phyloP scores from a whole-genome alignment of 352 stramenopile species.

The Globisporangium polare region DNA sequence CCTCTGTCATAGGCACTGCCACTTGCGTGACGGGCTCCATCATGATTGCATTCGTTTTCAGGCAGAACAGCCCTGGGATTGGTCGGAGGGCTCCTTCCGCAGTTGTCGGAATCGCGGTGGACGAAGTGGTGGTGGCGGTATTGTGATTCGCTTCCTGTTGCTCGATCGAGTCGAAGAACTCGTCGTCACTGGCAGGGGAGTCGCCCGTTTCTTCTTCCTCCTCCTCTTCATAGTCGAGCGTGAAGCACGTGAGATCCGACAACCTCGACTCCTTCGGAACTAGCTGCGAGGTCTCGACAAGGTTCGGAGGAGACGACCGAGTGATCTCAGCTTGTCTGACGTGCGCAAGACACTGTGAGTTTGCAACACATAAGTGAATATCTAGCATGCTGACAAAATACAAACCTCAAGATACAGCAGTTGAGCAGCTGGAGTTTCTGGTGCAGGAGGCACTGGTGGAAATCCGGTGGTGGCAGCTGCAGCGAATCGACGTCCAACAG shows the following conservation, averaged over 20 bases:
- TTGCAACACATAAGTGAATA: neutral
- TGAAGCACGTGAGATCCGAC: slow-evolving; percentile 30
- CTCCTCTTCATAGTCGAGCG: slow-evolving; percentile 25
- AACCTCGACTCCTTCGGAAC: slow-evolving; percentile 8
- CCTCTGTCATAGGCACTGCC: slow-evolving; percentile 70
- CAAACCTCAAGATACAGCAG: slow-evolving; percentile 63
- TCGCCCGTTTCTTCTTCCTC: slow-evolving; percentile 25
- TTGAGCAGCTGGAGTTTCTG: slow-evolving; percentile 83
- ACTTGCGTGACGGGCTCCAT: slow-evolving; percentile 69
- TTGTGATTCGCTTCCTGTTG: slow-evolving; percentile 25
- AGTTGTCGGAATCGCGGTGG: slow-evolving; percentile 3
- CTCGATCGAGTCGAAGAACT: slow-evolving; percentile 82
- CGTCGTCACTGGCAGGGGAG: slow-evolving; percentile 57
- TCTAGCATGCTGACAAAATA: neutral
- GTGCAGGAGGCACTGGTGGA: slow-evolving; percentile 69
- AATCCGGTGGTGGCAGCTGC: slow-evolving; percentile 55
- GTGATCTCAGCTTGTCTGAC: slow-evolving; percentile 26
- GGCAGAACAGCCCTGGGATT: slow-evolving; percentile 30
- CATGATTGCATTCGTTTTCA: slow-evolving; percentile 43
- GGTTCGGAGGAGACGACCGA: neutral
- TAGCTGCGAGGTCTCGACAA: neutral
- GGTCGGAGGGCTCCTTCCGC: slow-evolving; percentile 34
- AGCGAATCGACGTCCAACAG: slow-evolving; percentile 44
- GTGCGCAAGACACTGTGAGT: neutral
- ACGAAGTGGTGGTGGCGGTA: slow-evolving; percentile 1